phyloP scores from a whole-genome alignment of 140 eudicot genomes.

The Senecio squalidus region DNA sequence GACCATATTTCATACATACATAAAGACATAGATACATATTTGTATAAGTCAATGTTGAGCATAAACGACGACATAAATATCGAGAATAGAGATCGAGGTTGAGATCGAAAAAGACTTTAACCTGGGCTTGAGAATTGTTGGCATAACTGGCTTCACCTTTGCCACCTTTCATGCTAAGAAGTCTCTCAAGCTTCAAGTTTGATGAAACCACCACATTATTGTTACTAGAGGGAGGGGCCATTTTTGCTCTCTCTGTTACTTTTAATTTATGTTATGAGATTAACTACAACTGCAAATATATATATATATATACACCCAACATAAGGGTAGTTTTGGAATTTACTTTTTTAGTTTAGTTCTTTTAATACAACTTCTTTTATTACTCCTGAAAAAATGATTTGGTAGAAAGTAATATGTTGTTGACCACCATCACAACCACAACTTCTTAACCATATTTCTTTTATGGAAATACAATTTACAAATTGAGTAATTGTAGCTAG shows the following conservation, averaged over 20 bases:
- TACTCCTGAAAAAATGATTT: neutral
- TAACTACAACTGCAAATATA: constrained; percentile 15
- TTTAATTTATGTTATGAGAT: constrained; percentile 8
- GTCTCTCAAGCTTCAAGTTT: constrained; percentile 67
- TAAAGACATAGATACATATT: neutral
- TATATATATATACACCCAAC: constrained; percentile 6
- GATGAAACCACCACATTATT: constrained; percentile 63
- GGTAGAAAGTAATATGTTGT: constrained; percentile 12
- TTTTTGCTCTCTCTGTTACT: constrained; percentile 11
- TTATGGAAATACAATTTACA: neutral
- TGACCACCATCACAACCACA: constrained; percentile 15
- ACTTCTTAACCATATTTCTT: constrained; percentile 4
- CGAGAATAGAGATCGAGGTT: neutral
- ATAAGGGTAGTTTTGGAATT: constrained; percentile 27
- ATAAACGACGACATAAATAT: neutral
- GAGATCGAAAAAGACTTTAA: neutral
- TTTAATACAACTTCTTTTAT: neutral
- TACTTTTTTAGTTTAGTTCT: neutral
- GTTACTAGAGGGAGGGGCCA: constrained; percentile 51
- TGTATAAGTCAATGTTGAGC: neutral
- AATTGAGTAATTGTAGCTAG: too few relatives aligned
- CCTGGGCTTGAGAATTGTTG: constrained; percentile 98
- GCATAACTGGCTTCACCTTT: constrained; percentile 87
- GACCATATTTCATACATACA: constrained; percentile 4
- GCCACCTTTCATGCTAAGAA: constrained; percentile 98